Conservation (phyloP, 164 flowering plant genomes). For the Amborella trichopoda region DNA sequence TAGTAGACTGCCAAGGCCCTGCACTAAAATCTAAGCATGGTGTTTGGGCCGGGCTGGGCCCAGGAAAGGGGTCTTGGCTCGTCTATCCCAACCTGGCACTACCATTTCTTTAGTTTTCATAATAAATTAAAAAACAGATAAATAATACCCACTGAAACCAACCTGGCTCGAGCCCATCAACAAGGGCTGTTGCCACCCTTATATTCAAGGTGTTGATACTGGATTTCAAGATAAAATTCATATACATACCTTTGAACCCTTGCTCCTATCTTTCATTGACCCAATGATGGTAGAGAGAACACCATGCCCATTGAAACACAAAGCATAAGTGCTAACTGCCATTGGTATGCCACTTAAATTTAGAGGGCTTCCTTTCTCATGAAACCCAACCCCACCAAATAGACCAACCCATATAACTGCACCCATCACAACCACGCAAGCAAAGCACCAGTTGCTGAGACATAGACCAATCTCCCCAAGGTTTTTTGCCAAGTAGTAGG, state of each 20-base stretch:
- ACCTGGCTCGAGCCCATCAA: no score
- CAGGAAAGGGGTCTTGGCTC: no score
- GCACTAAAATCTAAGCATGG: no score
- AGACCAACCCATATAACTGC: not conserved
- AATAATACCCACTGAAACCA: no score
- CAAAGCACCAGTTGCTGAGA: not conserved
- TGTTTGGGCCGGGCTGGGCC: no score
- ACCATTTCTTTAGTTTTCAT: no score
- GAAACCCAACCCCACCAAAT: conserved; percentile 3
- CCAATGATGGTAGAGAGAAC: not conserved
- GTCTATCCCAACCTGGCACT: no score
- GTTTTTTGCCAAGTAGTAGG: conserved; percentile 1
- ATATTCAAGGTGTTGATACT: no score
- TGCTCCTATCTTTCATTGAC: conserved; percentile 1
- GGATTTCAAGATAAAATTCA: no score
- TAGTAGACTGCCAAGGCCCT: no score
- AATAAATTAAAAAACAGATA: no score
- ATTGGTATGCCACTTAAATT: not conserved
- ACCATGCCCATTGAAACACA: not conserved
- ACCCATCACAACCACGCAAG: not conserved
- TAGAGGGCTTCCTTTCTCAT: not conserved
- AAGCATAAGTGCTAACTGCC: not conserved
- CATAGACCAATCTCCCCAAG: not conserved
- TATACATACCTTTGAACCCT: not conserved
- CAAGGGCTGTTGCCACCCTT: no score